Conservation (phyloP, 192 early-diverging fungal species). For the Physocladia obscura region DNA sequence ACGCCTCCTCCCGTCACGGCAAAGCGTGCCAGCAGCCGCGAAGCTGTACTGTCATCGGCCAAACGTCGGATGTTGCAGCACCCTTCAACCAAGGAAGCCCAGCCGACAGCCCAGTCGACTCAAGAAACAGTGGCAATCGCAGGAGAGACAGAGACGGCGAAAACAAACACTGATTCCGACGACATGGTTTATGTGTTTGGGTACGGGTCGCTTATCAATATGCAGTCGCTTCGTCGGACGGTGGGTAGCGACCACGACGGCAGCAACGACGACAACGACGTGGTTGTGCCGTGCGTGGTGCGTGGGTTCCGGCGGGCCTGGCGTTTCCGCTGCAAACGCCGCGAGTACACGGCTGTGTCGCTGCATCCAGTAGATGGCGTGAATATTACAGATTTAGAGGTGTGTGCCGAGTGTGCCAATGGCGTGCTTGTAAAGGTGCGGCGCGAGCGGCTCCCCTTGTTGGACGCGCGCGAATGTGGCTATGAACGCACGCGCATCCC, state of each 20-base stretch:
- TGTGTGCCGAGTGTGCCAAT: slow-evolving; percentile 41
- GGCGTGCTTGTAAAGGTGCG: slow-evolving; percentile 48
- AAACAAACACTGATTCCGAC: neutral
- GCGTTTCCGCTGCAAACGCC: slow-evolving; percentile 39
- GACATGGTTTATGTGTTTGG: slow-evolving; percentile 34
- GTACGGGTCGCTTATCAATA: slow-evolving; percentile 53
- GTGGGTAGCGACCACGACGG: neutral
- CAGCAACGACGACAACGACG: neutral
- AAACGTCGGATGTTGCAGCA: too few relatives aligned
- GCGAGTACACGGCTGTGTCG: slow-evolving; percentile 46
- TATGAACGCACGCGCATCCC: slow-evolving; percentile 33
- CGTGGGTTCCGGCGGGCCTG: slow-evolving; percentile 38
- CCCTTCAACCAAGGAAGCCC: too few relatives aligned
- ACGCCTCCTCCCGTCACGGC: too few relatives aligned
- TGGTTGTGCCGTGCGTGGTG: slow-evolving; percentile 35
- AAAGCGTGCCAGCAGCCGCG: too few relatives aligned
- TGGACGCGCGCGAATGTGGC: slow-evolving; percentile 44
- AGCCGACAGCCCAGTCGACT: too few relatives aligned
- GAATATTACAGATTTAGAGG: slow-evolving; percentile 47
- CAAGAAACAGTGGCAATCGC: too few relatives aligned
- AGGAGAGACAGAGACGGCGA: too few relatives aligned
- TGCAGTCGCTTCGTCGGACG: slow-evolving; percentile 34
- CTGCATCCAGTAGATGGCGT: slow-evolving; percentile 17
- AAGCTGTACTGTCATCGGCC: too few relatives aligned
- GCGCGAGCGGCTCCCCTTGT: slow-evolving; percentile 13